phyloP scores from a whole-genome alignment of 805 yeast genomes.

The Wickerhamiella nectarea region DNA sequence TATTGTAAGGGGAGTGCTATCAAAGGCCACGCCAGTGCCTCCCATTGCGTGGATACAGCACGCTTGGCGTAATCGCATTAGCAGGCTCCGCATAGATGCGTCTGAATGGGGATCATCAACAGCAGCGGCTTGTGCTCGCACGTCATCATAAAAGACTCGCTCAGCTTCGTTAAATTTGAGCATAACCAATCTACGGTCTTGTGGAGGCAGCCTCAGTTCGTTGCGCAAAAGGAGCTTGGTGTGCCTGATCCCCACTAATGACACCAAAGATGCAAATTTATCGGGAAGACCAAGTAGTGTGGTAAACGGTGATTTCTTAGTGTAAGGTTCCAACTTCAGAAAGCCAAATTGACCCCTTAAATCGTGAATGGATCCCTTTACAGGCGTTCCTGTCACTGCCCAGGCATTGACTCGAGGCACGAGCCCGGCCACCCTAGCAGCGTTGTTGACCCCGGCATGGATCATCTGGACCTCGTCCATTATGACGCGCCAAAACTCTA shows the following conservation, averaged over 20 bases:
- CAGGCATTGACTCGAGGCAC: conserved; percentile 82
- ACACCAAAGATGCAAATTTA: conserved; percentile 42
- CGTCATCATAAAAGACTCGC: conserved; percentile 62
- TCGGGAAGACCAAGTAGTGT: conserved; percentile 24
- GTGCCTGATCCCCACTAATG: conserved; percentile 52
- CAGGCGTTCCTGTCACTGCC: conserved; percentile 97
- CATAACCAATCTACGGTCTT: conserved; percentile 51
- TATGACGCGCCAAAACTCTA: conserved; percentile 81
- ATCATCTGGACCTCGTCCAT: conserved; percentile 95
- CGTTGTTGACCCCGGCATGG: conserved; percentile 53
- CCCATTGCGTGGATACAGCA: conserved; percentile 56
- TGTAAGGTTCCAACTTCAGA: conserved; percentile 54
- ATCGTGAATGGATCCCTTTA: conserved; percentile 51
- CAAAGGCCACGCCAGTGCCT: background rate
- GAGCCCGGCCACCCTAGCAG: conserved; percentile 65
- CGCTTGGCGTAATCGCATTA: conserved; percentile 53
- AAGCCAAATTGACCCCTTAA: conserved; percentile 59
- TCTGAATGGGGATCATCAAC: conserved; percentile 23
- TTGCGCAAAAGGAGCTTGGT: conserved; percentile 69
- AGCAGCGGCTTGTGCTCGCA: conserved; percentile 46
- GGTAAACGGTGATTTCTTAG: conserved; percentile 33
- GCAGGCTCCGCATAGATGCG: conserved; percentile 40
- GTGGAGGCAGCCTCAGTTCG: conserved; percentile 70
- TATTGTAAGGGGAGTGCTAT: conserved; percentile 32
- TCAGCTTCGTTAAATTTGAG: conserved; percentile 74